Evolutionary conservation across 805 yeast genomes (phyloP).

Genomic region (Candida michaelii): DNA sequence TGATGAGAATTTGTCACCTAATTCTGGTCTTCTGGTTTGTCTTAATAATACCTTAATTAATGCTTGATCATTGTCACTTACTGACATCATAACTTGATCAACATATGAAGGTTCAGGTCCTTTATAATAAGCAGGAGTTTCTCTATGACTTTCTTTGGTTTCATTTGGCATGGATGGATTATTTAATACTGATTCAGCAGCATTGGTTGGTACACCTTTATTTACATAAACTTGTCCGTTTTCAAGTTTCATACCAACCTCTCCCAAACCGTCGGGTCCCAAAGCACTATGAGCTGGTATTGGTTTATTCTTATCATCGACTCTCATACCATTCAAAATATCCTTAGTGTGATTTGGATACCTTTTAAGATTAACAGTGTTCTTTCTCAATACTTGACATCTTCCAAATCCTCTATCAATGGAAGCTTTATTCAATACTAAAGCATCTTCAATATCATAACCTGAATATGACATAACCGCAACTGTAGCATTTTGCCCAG

Average conservation of each 20-base stretch:
- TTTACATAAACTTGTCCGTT: constrained; percentile 94
- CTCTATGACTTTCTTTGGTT: constrained; percentile 55
- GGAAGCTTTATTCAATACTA: constrained; percentile 89
- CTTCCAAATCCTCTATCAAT: constrained; percentile 97
- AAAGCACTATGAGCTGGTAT: constrained; percentile 82
- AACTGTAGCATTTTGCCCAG: constrained; percentile 98
- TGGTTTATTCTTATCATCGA: constrained; percentile 76
- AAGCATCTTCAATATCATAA: constrained; percentile 98
- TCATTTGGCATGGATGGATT: constrained; percentile 14
- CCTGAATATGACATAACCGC: constrained; percentile 99
- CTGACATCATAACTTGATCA: constrained; percentile 97
- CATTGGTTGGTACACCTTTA: constrained; percentile 87
- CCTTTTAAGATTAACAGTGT: constrained; percentile 83
- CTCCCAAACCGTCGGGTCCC: constrained; percentile 96
- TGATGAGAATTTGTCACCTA: constrained; percentile 96
- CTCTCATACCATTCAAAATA: constrained; percentile 87
- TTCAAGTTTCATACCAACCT: constrained; percentile 86
- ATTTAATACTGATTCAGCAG: constrained; percentile 59
- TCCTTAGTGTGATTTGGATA: constrained; percentile 94
- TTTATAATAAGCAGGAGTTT: constrained; percentile 86
- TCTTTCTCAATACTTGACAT: constrained; percentile 92
- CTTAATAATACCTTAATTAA: constrained; percentile 86
- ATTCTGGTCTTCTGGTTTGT: constrained; percentile 95
- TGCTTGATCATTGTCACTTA: constrained; percentile 92
- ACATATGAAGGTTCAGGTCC: constrained; percentile 95